Evolutionary conservation across 495 filamentous ascomycete genomes (phyloP).

Genomic region (Lasiosphaeria hispida): DNA sequence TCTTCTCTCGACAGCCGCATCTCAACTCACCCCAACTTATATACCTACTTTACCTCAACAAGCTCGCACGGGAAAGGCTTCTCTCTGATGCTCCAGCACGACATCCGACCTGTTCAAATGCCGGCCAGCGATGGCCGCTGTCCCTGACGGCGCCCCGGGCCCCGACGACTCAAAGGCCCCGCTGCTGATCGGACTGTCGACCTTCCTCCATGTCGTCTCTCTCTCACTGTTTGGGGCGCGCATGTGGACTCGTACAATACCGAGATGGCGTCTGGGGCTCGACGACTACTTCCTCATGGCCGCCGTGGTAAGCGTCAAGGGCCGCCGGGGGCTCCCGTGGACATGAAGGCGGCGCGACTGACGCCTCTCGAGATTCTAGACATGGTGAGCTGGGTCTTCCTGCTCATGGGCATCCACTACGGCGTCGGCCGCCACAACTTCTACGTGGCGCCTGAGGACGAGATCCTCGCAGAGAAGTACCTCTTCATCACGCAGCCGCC

Average conservation of each 20-base stretch:
- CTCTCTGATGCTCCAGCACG: too few species aligned
- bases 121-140: slow-evolving; percentile 1
- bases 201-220: slow-evolving; percentile 12
- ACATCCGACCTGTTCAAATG: too few species aligned
- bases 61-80: too few species aligned
- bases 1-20: too few species aligned
- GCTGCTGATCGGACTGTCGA: slow-evolving; percentile 1
- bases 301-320: slow-evolving; percentile 18
- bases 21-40: too few species aligned
- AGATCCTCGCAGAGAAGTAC: slow-evolving; percentile 22
- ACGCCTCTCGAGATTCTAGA: not conserved
- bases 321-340: too few species aligned
- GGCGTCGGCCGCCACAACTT: slow-evolving; percentile 31
- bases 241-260: slow-evolving; percentile 14
- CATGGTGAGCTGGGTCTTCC: slow-evolving; percentile 10
- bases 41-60: too few species aligned
- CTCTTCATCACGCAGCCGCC: slow-evolving; percentile 23
- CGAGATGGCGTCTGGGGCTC: slow-evolving; percentile 8
- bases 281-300: slow-evolving; percentile 19
- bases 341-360: too few species aligned
- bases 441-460: slow-evolving; percentile 18
- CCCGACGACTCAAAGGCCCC: slow-evolving; percentile 10
- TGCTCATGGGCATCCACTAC: slow-evolving; percentile 18
- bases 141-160: slow-evolving; percentile 15
- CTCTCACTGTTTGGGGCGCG: slow-evolving; percentile 8